Base-by-base conservation (phyloP, 495 filamentous ascomycete species). In the Penicillium bialowiezense region DNA sequence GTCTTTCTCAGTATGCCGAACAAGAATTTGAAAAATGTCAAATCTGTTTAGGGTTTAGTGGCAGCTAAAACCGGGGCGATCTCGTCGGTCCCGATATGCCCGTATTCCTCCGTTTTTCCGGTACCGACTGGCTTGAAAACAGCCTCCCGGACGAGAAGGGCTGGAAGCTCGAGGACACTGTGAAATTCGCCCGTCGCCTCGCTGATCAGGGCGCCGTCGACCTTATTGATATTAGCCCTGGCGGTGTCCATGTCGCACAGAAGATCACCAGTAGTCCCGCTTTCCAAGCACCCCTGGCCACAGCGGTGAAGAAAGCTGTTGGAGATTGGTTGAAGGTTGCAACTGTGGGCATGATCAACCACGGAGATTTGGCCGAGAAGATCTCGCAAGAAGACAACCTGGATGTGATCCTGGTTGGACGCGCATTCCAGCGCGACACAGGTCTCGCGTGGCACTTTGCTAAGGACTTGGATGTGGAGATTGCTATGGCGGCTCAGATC, bases 371-470 rank as follows among this genome's bases (percentile, higher is more conserved):
- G 50, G 85, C 83, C 2, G 72, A 84, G 32, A 44, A 72, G 21
- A 29, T 74, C 47, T 56, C 86, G 1, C 73, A 85, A 48, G 70
- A 76, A 24, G 72, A 77, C 1, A 74, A 69, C 0, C 50, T 86
- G n/a, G 85, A 89, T 60, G 51, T 82, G 3, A 68, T 75, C 5
- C 62, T 84, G 26, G 77, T 78, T 2, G 86, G 86, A 0, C 64
- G 86, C 14, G 71, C 72, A 46, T 90, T 88, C 63, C 79, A 84
- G 65, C 83, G 82, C 67, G 79, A 86, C 51, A 81, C 82, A 2
- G 75, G 75, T 8, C 46, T 86, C 35, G 82, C 84, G 29, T 86
- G 84, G 78, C 62, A 62, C 0, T 86, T 73, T 66, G 85, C 82
- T 0, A 79, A 86, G 52, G 82, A 87, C 41, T 54, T 88, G 36